Conservation (phyloP, 768 basidiomycete species). For the Phanerodontia chrysosporium region DNA sequence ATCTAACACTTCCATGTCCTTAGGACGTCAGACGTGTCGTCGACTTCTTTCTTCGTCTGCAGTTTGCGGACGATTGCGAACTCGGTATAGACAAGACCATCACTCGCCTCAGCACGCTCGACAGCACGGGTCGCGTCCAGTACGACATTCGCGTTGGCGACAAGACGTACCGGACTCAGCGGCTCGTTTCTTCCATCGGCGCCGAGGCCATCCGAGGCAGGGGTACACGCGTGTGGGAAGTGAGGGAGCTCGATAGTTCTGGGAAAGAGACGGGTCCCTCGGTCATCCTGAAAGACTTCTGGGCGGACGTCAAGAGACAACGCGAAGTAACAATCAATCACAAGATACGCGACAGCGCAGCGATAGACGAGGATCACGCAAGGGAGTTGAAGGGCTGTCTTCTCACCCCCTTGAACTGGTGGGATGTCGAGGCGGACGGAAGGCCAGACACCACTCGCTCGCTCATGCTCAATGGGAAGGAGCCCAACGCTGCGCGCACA, state of each 20-base stretch:
- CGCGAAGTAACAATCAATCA: not conserved
- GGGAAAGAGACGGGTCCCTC: not conserved
- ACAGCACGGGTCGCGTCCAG: not conserved
- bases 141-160: not conserved
- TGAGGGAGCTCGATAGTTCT: not conserved
- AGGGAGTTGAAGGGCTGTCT: not conserved
- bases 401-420: not conserved
- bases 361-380: not conserved
- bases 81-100: conserved; percentile 1
- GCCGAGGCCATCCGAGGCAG: conserved; percentile 6
- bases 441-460: not conserved
- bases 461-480: not conserved
- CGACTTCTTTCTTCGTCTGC: not conserved
- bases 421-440: not conserved
- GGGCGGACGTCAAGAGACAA: conserved; percentile 7
- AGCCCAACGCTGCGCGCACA: not conserved
- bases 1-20: not conserved
- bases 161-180: not conserved
- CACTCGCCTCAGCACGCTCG: not conserved
- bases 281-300: conserved; percentile 9
- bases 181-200: conserved; percentile 1
- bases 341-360: not conserved
- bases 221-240: conserved; percentile 16
- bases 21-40: not conserved
- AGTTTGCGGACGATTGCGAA: not conserved